Conservation (phyloP, 768 basidiomycete genomes). For the Tricholoma bakamatsutake region DNA sequence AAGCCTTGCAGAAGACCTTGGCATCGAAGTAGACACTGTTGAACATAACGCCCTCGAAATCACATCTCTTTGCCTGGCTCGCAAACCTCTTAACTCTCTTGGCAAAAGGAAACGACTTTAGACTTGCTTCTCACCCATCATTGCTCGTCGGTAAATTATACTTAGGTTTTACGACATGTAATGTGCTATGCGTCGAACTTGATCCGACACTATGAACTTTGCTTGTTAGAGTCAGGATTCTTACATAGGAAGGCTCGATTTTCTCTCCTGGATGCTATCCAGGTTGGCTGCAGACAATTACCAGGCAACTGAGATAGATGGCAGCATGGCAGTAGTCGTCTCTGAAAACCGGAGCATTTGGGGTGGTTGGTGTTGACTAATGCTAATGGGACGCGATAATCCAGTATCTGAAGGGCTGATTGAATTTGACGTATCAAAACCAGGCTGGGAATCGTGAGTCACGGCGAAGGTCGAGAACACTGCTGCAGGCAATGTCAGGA, state of each 20-base stretch:
- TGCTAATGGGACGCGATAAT: no score
- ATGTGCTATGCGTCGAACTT: not conserved
- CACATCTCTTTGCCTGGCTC: slow-evolving; percentile 45
- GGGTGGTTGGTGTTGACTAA: no score
- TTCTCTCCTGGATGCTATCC: no score
- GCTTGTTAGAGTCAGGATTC: not conserved
- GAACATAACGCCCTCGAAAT: slow-evolving; percentile 68
- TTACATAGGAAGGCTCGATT: no score
- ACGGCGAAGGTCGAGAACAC: no score
- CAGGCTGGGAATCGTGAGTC: no score
- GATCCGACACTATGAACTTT: not conserved
- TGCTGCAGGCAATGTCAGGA: no score
- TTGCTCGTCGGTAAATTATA: not conserved
- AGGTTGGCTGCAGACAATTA: no score
- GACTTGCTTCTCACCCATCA: not conserved
- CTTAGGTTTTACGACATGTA: not conserved
- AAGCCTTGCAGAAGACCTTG: slow-evolving; percentile 71
- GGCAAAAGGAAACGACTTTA: slow-evolving; percentile 45
- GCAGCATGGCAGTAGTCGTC: not conserved
- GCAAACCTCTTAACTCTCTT: slow-evolving; percentile 28
- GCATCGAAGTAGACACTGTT: slow-evolving; percentile 69
- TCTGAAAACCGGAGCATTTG: no score
- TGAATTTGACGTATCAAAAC: no score
- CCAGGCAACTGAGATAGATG: no score
- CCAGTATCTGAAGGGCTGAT: no score